These are phyloP conservation scores for Linaria vulgaris DNA, from an alignment of 257 asterid species.

Conservation along the genomic window DNA sequence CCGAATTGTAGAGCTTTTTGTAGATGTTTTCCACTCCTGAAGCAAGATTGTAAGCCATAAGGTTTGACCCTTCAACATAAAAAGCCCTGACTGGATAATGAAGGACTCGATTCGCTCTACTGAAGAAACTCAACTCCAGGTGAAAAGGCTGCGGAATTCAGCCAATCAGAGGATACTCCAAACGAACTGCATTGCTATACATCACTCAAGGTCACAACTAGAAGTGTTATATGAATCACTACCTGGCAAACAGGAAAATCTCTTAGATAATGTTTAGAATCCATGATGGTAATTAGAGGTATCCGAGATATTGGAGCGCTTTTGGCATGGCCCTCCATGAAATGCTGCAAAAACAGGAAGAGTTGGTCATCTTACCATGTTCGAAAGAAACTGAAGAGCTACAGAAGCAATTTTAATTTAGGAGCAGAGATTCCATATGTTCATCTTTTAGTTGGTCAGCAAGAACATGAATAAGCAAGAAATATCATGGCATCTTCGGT, in stretches of 20 bases:
- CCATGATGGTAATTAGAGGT: slow-evolving; percentile 81
- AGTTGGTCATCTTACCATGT: slow-evolving; percentile 24
- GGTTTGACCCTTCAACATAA: slow-evolving; percentile 85
- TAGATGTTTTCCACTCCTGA: slow-evolving; percentile 87
- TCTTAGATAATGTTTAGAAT: slow-evolving; percentile 63
- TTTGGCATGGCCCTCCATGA: slow-evolving; percentile 99
- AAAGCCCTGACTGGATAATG: slow-evolving; percentile 96
- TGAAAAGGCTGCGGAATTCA: slow-evolving; percentile 76
- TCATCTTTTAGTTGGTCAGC: neutral
- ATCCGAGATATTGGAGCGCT: slow-evolving; percentile 94
- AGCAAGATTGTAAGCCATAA: slow-evolving; percentile 89
- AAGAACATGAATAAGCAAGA: too few species aligned
- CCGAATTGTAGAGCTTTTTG: slow-evolving; percentile 89
- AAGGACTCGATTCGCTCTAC: slow-evolving; percentile 82
- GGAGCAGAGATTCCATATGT: slow-evolving; percentile 13
- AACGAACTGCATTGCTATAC: slow-evolving; percentile 19
- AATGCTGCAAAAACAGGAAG: slow-evolving; percentile 70
- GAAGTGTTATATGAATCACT: slow-evolving; percentile 24
- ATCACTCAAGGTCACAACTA: neutral
- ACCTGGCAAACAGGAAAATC: slow-evolving; percentile 95
- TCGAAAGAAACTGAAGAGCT: slow-evolving; percentile 13
- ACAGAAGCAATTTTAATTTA: slow-evolving; percentile 7
- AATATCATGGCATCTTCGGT: too few species aligned
- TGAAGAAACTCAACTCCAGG: slow-evolving; percentile 93
- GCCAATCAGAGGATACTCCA: slow-evolving; percentile 32